Evolutionary conservation across 371 early-diverging fungal genomes (phyloP), one percentile per base, ranked within the genome.

Genomic region (Syncephalis plumigaleata): DNA sequence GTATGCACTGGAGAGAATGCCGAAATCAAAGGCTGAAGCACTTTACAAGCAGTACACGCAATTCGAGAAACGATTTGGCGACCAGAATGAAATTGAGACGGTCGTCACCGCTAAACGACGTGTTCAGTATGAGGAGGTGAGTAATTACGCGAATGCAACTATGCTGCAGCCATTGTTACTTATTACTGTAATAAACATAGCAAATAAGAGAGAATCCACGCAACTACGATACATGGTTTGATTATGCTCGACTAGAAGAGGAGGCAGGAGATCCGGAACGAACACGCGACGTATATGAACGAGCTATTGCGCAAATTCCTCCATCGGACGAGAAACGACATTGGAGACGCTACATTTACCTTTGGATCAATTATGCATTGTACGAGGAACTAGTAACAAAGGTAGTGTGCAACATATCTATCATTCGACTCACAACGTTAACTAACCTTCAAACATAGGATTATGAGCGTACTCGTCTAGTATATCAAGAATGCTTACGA

Each of bases 291-390:
- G 75, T 92, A 1, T 98, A 93, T 52, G 93, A 94, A 66, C 79
- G 92, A 1, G 93, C 96, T 3, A 87, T 96, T 55, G 86, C 88
- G 1, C 80, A 88, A 51, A 66, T 81, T 2, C 98, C 96, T 1
- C 78, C 79, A 3, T 77, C 77, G 2, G 65, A 71, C 17, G 95
- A 93, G 49, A 98, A 98, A 65, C 67, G 86, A 44, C 79, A 80
- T 36, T 98, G 98, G 98, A 61, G 92, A 54, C 71, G 95, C 17
- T 98, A 96, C 56, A 87, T 96, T 20, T 98, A 92, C 60, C 54
- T 98, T n/a, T 98, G 98, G 98, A 78, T 98, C 31, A 81, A 84
- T 53, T 98, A 95, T 55, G 96, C 94, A 0, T 70, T 91, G 8
- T 98, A 81, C 62, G 96, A 95, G 60, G 98, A 98, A 54, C 59